Evolutionary conservation across 176 grass and related monocot genomes (phyloP), one percentile per base, ranked within the genome.

Genomic region (Ensete glaucum): DNA sequence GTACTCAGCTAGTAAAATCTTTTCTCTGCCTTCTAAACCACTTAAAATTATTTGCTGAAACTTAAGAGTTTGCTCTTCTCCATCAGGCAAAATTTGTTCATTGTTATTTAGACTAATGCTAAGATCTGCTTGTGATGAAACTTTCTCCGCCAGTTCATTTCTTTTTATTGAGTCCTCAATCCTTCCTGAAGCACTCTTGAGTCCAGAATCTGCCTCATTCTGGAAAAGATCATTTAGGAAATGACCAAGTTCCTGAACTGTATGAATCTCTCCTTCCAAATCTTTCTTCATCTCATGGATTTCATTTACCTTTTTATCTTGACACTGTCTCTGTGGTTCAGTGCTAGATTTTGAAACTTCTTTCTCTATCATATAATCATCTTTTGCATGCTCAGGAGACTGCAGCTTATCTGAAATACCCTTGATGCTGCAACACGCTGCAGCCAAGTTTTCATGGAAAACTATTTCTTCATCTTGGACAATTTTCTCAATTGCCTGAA

Each of bases 351-450:
- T 9, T 0, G 54, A 57, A 75, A 34, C 9, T 17, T 75, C 1
- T 4, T 75, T 54, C 23, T 75, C 73, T 48, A 20, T 50, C 75
- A 76, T 81, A 64, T 15, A 64, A 63, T 16, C 51, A 65, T 60
- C 23, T 19, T 81, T 24, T 27, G 79, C 76, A 60, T 21, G 80
- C n/a, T 78, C 73, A 3, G 83, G 70, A 15, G 87, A 83, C 16
- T 87, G 80, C 67, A 97, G 76, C 75, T 88, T 57, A 49, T 91
- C 85, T 49, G 90, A 85, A 68, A 97, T 57, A 75, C 81, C 80
- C 49, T 66, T 70, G 23, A 97, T 82, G 62, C 77, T 90, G 54
- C 52, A 70, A 66, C 83, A 85, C 21, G 83, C 72, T 82, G 90
- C 94, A 2, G 68, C 64, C 71, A 97, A 88, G 23, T 89, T 85